Base-by-base conservation (phyloP, 1,284 basidiomycete species). In the Neolentinus lepideus region DNA sequence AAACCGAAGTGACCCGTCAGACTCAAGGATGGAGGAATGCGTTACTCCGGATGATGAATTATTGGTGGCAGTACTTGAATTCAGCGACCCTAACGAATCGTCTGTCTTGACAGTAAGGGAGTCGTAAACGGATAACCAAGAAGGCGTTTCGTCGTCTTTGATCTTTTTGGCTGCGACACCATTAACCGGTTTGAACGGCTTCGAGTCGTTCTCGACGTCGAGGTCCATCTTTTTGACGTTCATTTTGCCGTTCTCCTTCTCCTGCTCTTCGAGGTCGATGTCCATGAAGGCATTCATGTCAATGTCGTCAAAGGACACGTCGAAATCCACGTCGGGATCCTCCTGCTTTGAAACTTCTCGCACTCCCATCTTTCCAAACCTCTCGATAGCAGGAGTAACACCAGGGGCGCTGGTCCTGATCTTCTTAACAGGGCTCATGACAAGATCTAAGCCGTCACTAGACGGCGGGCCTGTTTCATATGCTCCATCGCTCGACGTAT, bases 1-100 rank as follows among this genome's bases (percentile, higher is more conserved):
- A 73, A 98, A 94, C 26, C 80, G 81, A n/a, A 97, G 72, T 1
- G 84, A 87, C 1, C 91, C 92, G 61, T 97, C 91, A 2, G 80
- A 71, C 65, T 95, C 90, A 1, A 91, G 74, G 0, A 83, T 83
- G 24, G 79, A 76, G 27, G 83, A 64, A 58, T 73, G 79, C 11
- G 24, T 50, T 25, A 50, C 27, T 12, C 24, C 27, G 14, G 47
- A 26, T 38, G 71, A 70, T 8, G 79, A 68, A n/a, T 76, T 71
- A 2, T 69, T 65, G 0, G 78, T 69, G 1, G 68, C 60, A 4
- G 69, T 64, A 2, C 73, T 68, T n/a, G 75, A 63, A 67, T 62
- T 46, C 73, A 66, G 4, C 74, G 67, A 10, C 67, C 68, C 56
- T 21, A 43, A n/a, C 75, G 71, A n/a, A 73, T 83, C 85, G 31